phyloP scores from a whole-genome alignment of 2,329 filamentous ascomycete species.

The Chaetomium sp. region DNA sequence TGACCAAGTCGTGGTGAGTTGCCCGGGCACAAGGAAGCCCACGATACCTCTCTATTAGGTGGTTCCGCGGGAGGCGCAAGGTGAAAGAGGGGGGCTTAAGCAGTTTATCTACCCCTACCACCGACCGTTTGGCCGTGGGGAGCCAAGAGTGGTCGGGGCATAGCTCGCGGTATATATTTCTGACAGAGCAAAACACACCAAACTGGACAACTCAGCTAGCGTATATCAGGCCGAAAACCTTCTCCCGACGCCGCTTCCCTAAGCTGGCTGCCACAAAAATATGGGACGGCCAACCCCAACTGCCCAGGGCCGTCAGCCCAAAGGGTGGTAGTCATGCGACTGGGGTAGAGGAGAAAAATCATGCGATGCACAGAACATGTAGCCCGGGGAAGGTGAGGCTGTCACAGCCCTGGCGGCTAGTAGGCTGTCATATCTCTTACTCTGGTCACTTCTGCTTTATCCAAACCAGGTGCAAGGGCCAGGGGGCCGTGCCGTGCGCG shows the following conservation, averaged over 20 bases:
- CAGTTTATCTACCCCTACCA: background rate
- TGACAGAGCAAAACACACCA: too few relatives aligned
- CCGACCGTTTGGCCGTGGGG: background rate
- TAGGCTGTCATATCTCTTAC: background rate
- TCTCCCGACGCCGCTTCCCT: too few relatives aligned
- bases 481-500: background rate
- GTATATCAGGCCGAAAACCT: too few relatives aligned
- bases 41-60: too few relatives aligned
- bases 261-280: too few relatives aligned
- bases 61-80: background rate
- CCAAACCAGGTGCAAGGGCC: background rate
- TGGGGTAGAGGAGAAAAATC: background rate
- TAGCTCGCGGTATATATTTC: too few relatives aligned
- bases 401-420: too few relatives aligned
- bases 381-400: background rate
- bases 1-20: background rate
- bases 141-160: background rate
- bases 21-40: too few relatives aligned
- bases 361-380: background rate
- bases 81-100: background rate
- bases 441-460: conserved; percentile 13
- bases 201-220: too few relatives aligned
- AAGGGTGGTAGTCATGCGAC: background rate
- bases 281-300: too few relatives aligned
- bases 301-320: too few relatives aligned